These are phyloP conservation scores for Lasiosphaeriaceae sp. DNA, from an alignment of 495 filamentous ascomycete species.

Conservation along the genomic window DNA sequence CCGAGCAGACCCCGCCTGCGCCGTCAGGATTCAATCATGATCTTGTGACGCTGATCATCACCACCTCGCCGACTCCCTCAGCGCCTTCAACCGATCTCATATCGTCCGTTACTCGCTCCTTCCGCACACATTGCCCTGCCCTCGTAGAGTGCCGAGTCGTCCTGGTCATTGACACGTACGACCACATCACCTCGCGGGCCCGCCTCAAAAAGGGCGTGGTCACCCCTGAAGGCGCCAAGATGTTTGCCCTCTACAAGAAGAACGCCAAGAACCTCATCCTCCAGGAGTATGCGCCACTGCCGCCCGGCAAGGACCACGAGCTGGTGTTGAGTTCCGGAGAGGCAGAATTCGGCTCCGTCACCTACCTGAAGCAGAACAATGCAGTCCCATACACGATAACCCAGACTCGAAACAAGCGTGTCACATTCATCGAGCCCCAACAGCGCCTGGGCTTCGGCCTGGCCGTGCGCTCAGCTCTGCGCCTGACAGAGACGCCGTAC, in stretches of 20 bases:
- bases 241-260: constrained; percentile 35
- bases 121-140: constrained; percentile 31
- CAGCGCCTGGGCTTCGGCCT: constrained; percentile 44
- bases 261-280: constrained; percentile 39
- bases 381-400: constrained; percentile 31
- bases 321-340: constrained; percentile 16
- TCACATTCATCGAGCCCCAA: constrained; percentile 40
- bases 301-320: background rate
- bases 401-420: constrained; percentile 27
- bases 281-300: constrained; percentile 17
- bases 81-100: constrained; percentile 44
- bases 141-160: constrained; percentile 35
- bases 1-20: constrained; percentile 5
- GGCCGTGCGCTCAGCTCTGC: constrained; percentile 40
- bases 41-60: constrained; percentile 43
- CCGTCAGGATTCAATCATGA: constrained; percentile 3
- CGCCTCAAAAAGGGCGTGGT: constrained; percentile 45
- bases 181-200: constrained; percentile 31
- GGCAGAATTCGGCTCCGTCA: constrained; percentile 40
- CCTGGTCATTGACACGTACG: constrained; percentile 44
- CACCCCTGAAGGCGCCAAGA: constrained; percentile 33
- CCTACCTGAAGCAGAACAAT: constrained; percentile 28
- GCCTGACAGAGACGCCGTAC: constrained; percentile 38
- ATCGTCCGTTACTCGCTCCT: constrained; percentile 33
- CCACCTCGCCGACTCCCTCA: constrained; percentile 46